Evolutionary conservation across 192 early-diverging fungal species (phyloP).

Genomic region (Martensiomyces pterosporus): DNA sequence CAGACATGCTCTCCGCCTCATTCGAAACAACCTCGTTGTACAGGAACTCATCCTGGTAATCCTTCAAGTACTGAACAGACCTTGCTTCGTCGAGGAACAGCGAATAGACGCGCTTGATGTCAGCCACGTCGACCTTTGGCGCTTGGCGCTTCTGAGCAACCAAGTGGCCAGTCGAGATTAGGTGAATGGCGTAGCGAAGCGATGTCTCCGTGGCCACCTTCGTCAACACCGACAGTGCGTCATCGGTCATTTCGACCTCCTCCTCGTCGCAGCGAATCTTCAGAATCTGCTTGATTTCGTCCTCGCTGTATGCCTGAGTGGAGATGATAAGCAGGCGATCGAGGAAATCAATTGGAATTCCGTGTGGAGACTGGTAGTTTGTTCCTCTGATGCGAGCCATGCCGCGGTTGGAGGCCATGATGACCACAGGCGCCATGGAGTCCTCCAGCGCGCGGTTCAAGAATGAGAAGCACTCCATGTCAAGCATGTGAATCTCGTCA

Average conservation of each 20-base stretch:
- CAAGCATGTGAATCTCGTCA: slow-evolving; percentile 99
- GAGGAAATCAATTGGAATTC: slow-evolving; percentile 93
- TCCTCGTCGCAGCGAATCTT: slow-evolving; percentile 90
- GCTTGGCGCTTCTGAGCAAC: slow-evolving; percentile 88
- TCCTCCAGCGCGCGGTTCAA: slow-evolving; percentile 96
- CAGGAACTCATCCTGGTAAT: slow-evolving; percentile 93
- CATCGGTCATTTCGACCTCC: slow-evolving; percentile 87
- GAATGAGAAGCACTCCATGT: slow-evolving; percentile 99
- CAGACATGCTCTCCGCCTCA: slow-evolving; percentile 21
- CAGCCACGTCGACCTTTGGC: slow-evolving; percentile 83
- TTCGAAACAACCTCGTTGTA: slow-evolving; percentile 58
- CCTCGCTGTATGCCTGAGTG: slow-evolving; percentile 79
- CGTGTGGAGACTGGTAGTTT: slow-evolving; percentile 94
- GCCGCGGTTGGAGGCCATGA: slow-evolving; percentile 99
- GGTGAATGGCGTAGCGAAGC: slow-evolving; percentile 90
- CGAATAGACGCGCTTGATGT: slow-evolving; percentile 90
- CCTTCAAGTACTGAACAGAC: slow-evolving; percentile 91
- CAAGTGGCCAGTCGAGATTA: slow-evolving; percentile 92
- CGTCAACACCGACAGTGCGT: slow-evolving; percentile 79
- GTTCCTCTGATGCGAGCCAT: slow-evolving; percentile 94
- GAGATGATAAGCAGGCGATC: slow-evolving; percentile 95
- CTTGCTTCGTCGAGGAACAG: slow-evolving; percentile 96
- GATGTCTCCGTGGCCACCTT: slow-evolving; percentile 91
- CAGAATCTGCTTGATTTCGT: slow-evolving; percentile 85
- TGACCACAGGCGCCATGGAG: slow-evolving; percentile 93